Base-by-base conservation (phyloP, 345 rosid species). In the Adansonia digitata region DNA sequence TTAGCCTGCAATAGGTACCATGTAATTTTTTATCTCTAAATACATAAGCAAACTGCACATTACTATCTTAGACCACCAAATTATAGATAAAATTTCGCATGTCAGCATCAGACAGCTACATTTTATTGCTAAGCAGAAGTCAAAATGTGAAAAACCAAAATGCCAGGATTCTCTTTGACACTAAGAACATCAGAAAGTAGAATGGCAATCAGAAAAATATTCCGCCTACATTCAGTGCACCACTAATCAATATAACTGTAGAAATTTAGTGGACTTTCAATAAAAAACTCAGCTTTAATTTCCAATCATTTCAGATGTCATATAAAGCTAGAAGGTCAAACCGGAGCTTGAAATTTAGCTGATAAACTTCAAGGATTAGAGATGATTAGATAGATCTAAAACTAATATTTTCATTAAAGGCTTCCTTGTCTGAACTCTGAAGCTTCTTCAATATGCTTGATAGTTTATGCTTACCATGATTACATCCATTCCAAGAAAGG, bases 1-100 rank as follows among this genome's bases (percentile, higher is more conserved):
- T 86, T 86, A 39, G 75, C 88, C 97, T 93, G 91, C 80, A 86
- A 69, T 70, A 66, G 22, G 5, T 17, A 31, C 68, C 70, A 71
- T 45, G 71, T 17, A 56, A 64, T 51, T 10, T 51, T 63, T 24
- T 43, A 31, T 27, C 49, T 48, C 45, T 74, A 45, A 62, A 14
- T 13, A 45, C 27, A 29, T 10, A 48, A 62, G 69, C 31, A 62
- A 74, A 48, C 35, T 9, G 52, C 4, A 26, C 12, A 40, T 2
- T 49, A 24, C 75, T 18, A 59, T 39, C 22, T 43, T 8, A 45
- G 49, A 63, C 20, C 17, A 51, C 71, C 14, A 22, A 59, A 53
- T 64, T 9, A 48, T 49, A 22, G 5, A 7, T 3, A n/a, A 31
- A 62, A 27, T 26, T 57, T 27, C 29, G 18, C 24, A 27, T 2